Conservation (phyloP, 1,139 yeast species). For the Yamadazyma diddensiae region DNA sequence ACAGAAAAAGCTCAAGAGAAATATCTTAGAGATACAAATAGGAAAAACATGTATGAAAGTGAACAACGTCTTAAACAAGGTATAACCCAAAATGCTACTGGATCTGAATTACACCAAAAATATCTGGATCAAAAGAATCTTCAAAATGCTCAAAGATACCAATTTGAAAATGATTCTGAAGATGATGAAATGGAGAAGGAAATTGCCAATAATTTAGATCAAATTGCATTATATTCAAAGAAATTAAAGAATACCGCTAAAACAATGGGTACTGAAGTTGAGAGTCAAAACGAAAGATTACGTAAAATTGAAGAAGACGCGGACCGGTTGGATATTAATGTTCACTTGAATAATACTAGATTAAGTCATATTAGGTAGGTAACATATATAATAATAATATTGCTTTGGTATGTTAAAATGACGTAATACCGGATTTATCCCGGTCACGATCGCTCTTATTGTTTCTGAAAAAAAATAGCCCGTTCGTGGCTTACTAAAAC, state of each 20-base stretch:
- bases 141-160: slow-evolving; percentile 47
- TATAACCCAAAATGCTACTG: slow-evolving; percentile 36
- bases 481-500: too few species aligned
- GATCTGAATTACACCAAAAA: slow-evolving; percentile 41
- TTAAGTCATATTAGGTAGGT: slow-evolving; percentile 43
- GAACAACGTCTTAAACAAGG: slow-evolving; percentile 47
- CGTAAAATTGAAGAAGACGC: slow-evolving; percentile 54
- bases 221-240: slow-evolving; percentile 44
- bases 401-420: too few species aligned
- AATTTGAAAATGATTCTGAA: slow-evolving; percentile 53
- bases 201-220: slow-evolving; percentile 51
- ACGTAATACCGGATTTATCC: background rate
- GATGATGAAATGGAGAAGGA: slow-evolving; percentile 62
- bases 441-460: background rate
- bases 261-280: slow-evolving; percentile 48
- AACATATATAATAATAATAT: too few species aligned
- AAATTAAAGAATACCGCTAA: slow-evolving; percentile 45
- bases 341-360: slow-evolving; percentile 47
- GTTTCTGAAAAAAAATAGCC: too few species aligned
- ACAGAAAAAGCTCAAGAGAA: slow-evolving; percentile 64
- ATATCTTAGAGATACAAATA: slow-evolving; percentile 40
- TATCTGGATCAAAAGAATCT: slow-evolving; percentile 50
- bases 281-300: slow-evolving; percentile 48
- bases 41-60: slow-evolving; percentile 44
- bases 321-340: slow-evolving; percentile 53